Conservation (phyloP, 768 basidiomycete species). For the Tricholoma furcatifolium region DNA sequence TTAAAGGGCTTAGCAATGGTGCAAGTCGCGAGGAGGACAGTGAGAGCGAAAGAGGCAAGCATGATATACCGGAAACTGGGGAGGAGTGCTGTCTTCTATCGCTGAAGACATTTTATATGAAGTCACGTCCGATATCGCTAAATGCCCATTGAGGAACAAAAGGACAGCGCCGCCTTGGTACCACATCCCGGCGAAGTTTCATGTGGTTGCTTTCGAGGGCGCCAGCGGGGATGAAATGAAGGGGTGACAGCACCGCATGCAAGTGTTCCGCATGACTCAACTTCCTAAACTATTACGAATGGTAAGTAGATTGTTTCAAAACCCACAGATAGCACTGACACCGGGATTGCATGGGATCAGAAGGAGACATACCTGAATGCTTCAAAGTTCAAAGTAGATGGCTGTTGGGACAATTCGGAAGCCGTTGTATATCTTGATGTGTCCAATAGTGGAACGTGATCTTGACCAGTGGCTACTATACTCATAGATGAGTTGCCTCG, state of each 20-base stretch:
- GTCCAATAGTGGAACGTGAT: too few relatives aligned
- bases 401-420: too few relatives aligned
- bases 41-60: slow-evolving; percentile 25
- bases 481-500: too few relatives aligned
- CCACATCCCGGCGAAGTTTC: neutral
- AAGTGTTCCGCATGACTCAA: slow-evolving; percentile 13
- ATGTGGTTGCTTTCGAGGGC: slow-evolving; percentile 3
- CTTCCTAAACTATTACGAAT: too few relatives aligned
- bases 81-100: slow-evolving; percentile 5
- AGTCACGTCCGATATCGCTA: neutral
- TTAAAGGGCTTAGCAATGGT: slow-evolving; percentile 29
- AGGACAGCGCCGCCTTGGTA: neutral
- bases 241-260: slow-evolving; percentile 11
- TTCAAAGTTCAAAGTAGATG: too few relatives aligned
- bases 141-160: neutral
- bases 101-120: slow-evolving; percentile 5
- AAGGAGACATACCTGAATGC: too few relatives aligned
- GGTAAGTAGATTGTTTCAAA: too few relatives aligned
- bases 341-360: too few relatives aligned
- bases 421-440: too few relatives aligned
- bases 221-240: slow-evolving; percentile 4
- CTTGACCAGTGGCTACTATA: too few relatives aligned
- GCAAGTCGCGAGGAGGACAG: slow-evolving; percentile 26
- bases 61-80: slow-evolving; percentile 17
- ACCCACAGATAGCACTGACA: too few relatives aligned